Base-by-base conservation (phyloP, 2,329 filamentous ascomycete species). In the Fusarium odoratissimum region DNA sequence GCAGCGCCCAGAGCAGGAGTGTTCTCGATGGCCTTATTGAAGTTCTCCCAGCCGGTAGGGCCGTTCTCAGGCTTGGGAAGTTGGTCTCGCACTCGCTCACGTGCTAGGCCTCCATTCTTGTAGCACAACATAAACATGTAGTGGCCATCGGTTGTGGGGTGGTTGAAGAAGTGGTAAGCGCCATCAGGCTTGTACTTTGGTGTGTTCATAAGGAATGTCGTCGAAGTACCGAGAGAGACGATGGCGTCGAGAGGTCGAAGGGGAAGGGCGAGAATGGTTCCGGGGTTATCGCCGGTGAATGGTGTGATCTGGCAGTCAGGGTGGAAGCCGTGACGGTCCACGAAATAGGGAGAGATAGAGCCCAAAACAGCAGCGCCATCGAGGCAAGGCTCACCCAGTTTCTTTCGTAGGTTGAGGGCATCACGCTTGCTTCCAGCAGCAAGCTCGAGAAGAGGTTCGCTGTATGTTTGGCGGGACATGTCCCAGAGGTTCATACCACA, bases 91-190 rank as follows among this genome's bases (percentile, higher is more conserved):
- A 98, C 90, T 77, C 93, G 91, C 81, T 99, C 96, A 48, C 96
- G 92, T 4, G 96, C 95, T 3, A 98, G 90, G 5, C 95, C 95
- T 75, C 96, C 96, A 83, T 99, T 99, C 84, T 98, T 98, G 87
- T 98, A 99, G 87, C 96, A 99, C 40, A 99, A 90, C 96, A 99
- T 99, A 84, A 99, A 98, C 96, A 99, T 98, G 88, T 97, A 98
- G 67, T 98, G 89, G 2, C 93, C 94, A 0, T 91, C 85, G 2
- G 94, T 97, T 48, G 95, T 96, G 3, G 96, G 96, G 82, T 98
- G 95, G 85, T 98, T 97, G 89, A 98, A 97, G 87, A 98, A 97
- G 85, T 99, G 96, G 79, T 97, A 97, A 11, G 93, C 90, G 6
- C 94, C 93, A 79, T 98, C 92, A 5, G 96, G 94, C 80, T 92